phyloP scores from a whole-genome alignment of 176 grass and related monocot species.

The Oryza meyeriana region DNA sequence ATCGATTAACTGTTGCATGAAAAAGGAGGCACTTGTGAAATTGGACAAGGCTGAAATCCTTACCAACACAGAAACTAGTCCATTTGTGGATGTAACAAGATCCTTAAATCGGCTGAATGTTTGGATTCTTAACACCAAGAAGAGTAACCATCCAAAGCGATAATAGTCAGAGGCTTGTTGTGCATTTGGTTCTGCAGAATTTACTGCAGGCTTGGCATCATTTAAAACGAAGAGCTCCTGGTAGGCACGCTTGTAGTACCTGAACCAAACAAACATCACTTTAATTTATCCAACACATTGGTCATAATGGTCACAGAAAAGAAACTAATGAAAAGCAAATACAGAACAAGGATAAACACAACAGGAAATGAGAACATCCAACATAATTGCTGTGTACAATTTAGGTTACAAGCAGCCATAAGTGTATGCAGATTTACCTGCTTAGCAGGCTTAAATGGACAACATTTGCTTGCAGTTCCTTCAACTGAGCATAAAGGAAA shows the following conservation, averaged over 20 bases:
- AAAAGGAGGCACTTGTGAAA: background rate
- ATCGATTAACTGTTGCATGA: slow-evolving; percentile 15
- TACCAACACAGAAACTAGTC: slow-evolving; percentile 79
- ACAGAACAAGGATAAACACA: background rate
- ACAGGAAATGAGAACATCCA: background rate
- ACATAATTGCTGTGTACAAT: background rate
- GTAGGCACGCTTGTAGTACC: slow-evolving; percentile 86
- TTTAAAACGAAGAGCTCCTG: slow-evolving; percentile 75
- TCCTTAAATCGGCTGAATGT: slow-evolving; percentile 76
- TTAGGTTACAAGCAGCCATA: background rate
- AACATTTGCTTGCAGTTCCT: slow-evolving; percentile 84
- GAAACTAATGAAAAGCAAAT: background rate
- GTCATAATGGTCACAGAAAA: background rate
- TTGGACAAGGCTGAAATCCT: slow-evolving; percentile 1
- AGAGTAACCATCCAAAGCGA: slow-evolving; percentile 91
- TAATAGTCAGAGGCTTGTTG: slow-evolving; percentile 64
- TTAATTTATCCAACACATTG: background rate
- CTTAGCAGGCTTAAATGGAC: slow-evolving; percentile 85
- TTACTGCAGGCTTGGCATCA: slow-evolving; percentile 40
- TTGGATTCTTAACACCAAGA: slow-evolving; percentile 79
- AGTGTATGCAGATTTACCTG: slow-evolving; percentile 43
- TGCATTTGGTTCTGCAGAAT: slow-evolving; percentile 36
- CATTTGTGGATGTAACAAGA: slow-evolving; percentile 91
- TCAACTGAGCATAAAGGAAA: slow-evolving; percentile 56
- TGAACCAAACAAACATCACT: slow-evolving; percentile 39